Conservation (phyloP, 1,139 yeast genomes). For the Blastobotrys indianensis region DNA sequence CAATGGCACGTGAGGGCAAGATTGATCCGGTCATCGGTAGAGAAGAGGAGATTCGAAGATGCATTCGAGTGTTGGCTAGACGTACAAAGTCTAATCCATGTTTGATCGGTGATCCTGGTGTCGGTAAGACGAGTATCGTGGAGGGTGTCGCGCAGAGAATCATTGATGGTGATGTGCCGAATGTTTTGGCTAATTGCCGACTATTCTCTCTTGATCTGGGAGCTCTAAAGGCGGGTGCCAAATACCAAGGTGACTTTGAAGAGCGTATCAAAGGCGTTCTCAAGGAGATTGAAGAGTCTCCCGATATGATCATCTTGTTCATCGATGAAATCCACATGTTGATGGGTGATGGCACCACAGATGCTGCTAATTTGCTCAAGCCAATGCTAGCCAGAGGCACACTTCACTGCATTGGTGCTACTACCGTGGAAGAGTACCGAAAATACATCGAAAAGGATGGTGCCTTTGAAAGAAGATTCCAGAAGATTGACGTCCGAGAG, state of each 20-base stretch:
- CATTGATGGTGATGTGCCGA: conserved; percentile 91
- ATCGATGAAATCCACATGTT: conserved; percentile 98
- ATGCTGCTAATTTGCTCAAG: conserved; percentile 93
- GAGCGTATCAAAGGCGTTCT: conserved; percentile 95
- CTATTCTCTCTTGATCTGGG: conserved; percentile 88
- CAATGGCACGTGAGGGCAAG: conserved; percentile 87
- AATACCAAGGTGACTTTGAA: conserved; percentile 97
- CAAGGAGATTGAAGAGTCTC: conserved; percentile 85
- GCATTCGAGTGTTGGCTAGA: conserved; percentile 89
- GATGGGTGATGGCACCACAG: conserved; percentile 94
- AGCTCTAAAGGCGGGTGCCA: conserved; percentile 96
- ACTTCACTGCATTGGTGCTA: conserved; percentile 97
- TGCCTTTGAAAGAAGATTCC: conserved; percentile 98
- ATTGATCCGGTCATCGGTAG: conserved; percentile 98
- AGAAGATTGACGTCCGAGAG: conserved; percentile 91
- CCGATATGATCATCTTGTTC: conserved; percentile 78
- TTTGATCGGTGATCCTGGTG: conserved; percentile 98
- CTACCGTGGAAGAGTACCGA: conserved; percentile 91
- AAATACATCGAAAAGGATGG: conserved; percentile 93
- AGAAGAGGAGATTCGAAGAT: conserved; percentile 94
- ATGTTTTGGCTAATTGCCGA: conserved; percentile 70
- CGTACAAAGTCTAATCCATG: conserved; percentile 96
- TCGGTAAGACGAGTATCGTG: conserved; percentile 95
- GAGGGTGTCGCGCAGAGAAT: conserved; percentile 99
- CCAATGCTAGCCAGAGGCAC: conserved; percentile 97